Percentiles rank a stretch among this genome's conserved stretches.
Evolutionary conservation across 1,284 basidiomycete genomes (phyloP).

Genomic region (Puccinia triticina): DNA sequence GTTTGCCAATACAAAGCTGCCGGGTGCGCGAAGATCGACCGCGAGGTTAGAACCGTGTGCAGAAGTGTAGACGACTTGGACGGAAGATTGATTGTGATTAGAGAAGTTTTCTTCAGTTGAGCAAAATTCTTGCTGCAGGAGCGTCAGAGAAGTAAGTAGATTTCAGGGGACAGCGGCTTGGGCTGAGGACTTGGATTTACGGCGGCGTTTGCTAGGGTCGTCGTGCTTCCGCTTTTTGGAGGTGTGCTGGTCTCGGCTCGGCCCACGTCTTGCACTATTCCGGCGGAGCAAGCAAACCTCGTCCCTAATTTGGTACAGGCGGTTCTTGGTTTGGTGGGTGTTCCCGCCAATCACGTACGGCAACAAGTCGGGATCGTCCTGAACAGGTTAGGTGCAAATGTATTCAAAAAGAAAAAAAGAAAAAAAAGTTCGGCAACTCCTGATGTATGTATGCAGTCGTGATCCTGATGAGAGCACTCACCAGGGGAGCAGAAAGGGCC

Average conservation of each 20-base stretch:
- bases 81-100: too few species aligned
- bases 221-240: neutral
- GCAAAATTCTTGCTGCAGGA: too few species aligned
- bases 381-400: too few species aligned
- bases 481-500: neutral
- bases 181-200: slow-evolving; percentile 8
- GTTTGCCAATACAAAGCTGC: too few species aligned
- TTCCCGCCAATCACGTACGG: slow-evolving; percentile 29
- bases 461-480: neutral
- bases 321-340: slow-evolving; percentile 16
- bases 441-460: too few species aligned
- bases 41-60: too few species aligned
- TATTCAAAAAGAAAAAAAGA: too few species aligned
- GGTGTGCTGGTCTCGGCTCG: neutral
- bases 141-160: neutral
- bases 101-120: too few species aligned
- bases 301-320: slow-evolving; percentile 36
- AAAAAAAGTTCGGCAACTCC: too few species aligned
- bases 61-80: too few species aligned
- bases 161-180: too few species aligned
- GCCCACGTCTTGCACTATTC: neutral
- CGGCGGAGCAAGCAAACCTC: slow-evolving; percentile 9
- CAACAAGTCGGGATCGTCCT: slow-evolving; percentile 18
- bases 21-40: too few species aligned
- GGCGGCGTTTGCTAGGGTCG: neutral